Conservation (phyloP, 1,139 yeast genomes). For the Yamadazyma spencermartinsiae region DNA sequence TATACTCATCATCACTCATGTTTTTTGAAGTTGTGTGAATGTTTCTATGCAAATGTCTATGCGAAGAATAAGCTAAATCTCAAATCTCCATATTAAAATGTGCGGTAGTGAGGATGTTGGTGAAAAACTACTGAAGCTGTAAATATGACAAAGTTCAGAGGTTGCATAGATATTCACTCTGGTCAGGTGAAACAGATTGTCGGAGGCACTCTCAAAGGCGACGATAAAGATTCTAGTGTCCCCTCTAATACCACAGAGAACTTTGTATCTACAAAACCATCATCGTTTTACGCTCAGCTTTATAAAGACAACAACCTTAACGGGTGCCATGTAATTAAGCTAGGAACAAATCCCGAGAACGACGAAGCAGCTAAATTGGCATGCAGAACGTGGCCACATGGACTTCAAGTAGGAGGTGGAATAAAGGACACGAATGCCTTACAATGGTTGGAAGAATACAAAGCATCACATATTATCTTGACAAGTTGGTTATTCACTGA, state of each 20-base stretch:
- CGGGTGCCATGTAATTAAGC: constrained; percentile 92
- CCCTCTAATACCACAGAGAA: constrained; percentile 56
- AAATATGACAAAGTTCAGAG: constrained; percentile 82
- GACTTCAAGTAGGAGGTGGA: constrained; percentile 92
- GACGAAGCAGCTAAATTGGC: constrained; percentile 84
- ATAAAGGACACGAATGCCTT: constrained; percentile 71
- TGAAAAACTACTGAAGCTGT: no score
- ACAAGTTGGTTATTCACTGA: constrained; percentile 86
- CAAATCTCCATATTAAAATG: no score
- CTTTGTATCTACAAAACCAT: constrained; percentile 74
- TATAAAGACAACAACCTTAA: constrained; percentile 56
- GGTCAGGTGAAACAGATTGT: constrained; percentile 97
- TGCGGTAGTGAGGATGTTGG: no score
- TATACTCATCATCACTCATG: constrained; percentile 36
- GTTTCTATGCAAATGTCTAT: no score
- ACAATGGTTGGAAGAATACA: constrained; percentile 61
- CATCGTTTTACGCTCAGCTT: constrained; percentile 74
- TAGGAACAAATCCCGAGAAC: constrained; percentile 74
- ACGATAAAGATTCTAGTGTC: constrained; percentile 36
- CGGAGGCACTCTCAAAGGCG: constrained; percentile 78
- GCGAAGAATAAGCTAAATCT: no score
- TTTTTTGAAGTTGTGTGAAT: background rate
- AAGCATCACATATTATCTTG: constrained; percentile 85
- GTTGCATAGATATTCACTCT: constrained; percentile 91
- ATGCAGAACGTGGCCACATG: constrained; percentile 67